Percentiles rank a stretch among this genome's conserved stretches.
These are phyloP conservation scores for Yamadazyma kanchanaburiensis DNA, from an alignment of 1,139 yeast genomes.

Conservation along the genomic window DNA sequence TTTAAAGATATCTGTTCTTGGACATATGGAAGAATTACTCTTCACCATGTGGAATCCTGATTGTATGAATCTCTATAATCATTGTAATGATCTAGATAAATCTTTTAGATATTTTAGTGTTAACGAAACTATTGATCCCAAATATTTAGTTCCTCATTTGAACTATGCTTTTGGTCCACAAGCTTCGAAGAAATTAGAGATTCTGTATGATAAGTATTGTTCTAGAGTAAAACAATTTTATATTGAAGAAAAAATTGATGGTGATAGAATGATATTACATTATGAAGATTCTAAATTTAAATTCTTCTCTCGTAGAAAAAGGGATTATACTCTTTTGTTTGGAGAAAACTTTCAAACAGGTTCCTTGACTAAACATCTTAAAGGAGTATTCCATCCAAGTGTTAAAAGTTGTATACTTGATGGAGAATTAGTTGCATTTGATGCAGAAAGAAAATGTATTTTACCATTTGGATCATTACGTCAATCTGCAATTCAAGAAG, in stretches of 20 bases:
- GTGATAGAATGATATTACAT: constrained; percentile 83
- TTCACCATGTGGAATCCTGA: constrained; percentile 79
- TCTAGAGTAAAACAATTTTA: constrained; percentile 48
- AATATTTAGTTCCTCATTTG: constrained; percentile 46
- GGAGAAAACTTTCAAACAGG: constrained; percentile 64
- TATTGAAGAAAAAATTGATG: constrained; percentile 92
- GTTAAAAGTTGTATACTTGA: constrained; percentile 62
- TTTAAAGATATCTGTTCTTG: constrained; percentile 55
- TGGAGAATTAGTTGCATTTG: constrained; percentile 95
- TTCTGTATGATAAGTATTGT: constrained; percentile 48
- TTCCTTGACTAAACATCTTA: constrained; percentile 55
- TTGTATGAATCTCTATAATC: constrained; percentile 60
- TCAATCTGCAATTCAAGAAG: constrained; percentile 59
- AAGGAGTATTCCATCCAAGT: constrained; percentile 38
- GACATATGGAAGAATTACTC: constrained; percentile 60
- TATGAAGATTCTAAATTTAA: constrained; percentile 42
- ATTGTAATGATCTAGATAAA: constrained; percentile 62
- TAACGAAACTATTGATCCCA: constrained; percentile 26
- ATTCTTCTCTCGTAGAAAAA: constrained; percentile 67
- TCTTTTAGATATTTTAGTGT: constrained; percentile 53
- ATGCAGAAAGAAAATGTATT: constrained; percentile 52
- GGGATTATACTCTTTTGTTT: constrained; percentile 71
- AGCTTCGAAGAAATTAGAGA: constrained; percentile 52
- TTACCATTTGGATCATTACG: constrained; percentile 81
- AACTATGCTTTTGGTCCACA: constrained; percentile 69